A percentile compares a stretch with the other conserved stretches of the same genome.
phyloP scores from a whole-genome alignment of 768 basidiomycete species.

The Chiua virens region DNA sequence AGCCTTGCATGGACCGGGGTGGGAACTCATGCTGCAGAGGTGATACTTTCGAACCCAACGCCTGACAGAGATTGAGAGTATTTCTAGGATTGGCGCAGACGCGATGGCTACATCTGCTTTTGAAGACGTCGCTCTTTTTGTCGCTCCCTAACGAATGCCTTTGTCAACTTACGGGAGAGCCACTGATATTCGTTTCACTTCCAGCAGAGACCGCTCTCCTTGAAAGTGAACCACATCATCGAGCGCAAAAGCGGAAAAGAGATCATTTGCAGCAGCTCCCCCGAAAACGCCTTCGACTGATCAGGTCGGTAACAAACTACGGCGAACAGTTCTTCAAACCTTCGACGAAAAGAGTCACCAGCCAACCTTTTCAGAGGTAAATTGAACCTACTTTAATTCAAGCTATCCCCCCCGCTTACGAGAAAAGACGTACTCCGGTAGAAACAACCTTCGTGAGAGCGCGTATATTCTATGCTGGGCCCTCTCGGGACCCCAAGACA shows the following conservation, averaged over 20 bases:
- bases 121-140: conserved; percentile 72
- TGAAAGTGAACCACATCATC: not conserved
- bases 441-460: conserved; percentile 54
- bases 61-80: not conserved
- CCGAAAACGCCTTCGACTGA: conserved; percentile 29
- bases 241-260: conserved; percentile 24
- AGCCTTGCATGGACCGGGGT: conserved; percentile 61
- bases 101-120: conserved; percentile 77
- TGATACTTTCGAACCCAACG: conserved; percentile 19
- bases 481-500: conserved; percentile 50
- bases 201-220: conserved; percentile 16
- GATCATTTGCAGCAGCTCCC: conserved; percentile 15
- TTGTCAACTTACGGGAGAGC: conserved; percentile 78
- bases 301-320: not conserved
- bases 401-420: conserved; percentile 1
- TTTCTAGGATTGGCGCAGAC: conserved; percentile 68
- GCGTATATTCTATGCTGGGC: conserved; percentile 68
- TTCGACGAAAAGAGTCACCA: conserved; percentile 1
- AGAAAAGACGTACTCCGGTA: conserved; percentile 42
- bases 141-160: conserved; percentile 81
- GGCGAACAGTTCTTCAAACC: conserved; percentile 4
- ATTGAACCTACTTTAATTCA: not conserved
- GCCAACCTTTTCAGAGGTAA: conserved; percentile 24
- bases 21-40: conserved; percentile 67
- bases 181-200: conserved; percentile 49